phyloP scores from a whole-genome alignment of 164 flowering plant species.

The Santalum album region DNA sequence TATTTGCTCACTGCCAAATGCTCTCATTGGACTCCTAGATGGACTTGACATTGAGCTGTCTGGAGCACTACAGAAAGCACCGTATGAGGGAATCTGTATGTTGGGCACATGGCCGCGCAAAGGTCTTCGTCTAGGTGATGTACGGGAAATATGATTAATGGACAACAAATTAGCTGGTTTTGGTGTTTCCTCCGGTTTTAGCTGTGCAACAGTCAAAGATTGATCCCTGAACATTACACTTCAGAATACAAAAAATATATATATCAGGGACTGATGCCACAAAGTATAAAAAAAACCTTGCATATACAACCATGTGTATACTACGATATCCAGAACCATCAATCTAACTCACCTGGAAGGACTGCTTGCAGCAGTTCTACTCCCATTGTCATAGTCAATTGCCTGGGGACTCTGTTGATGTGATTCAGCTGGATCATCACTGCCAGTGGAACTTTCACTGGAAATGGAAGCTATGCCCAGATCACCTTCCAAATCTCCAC shows the following conservation, averaged over 20 bases:
- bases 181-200: slow-evolving; percentile 31
- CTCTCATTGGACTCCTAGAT: slow-evolving; percentile 3
- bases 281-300: too few species aligned
- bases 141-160: slow-evolving; percentile 30
- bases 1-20: slow-evolving; percentile 2
- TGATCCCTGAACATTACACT: slow-evolving; percentile 24
- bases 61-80: slow-evolving; percentile 71
- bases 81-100: slow-evolving; percentile 51
- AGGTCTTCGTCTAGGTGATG: slow-evolving; percentile 54
- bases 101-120: slow-evolving; percentile 42
- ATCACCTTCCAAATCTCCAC: slow-evolving; percentile 56
- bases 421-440: slow-evolving; percentile 72
- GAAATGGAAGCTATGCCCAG: slow-evolving; percentile 64
- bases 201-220: slow-evolving; percentile 19
- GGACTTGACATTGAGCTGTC: slow-evolving; percentile 97
- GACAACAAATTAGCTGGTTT: slow-evolving; percentile 35
- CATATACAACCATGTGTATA: too few species aligned
- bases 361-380: slow-evolving; percentile 46
- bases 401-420: slow-evolving; percentile 57
- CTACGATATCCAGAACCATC: background rate
- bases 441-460: slow-evolving; percentile 56
- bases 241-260: background rate
- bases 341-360: slow-evolving; percentile 58
- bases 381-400: slow-evolving; percentile 50
- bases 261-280: too few species aligned